A percentile compares a stretch with the other conserved stretches of the same genome.
These are phyloP conservation scores for Ceratobasidium sp. DNA, from an alignment of 1,284 basidiomycete genomes.

Conservation along the genomic window DNA sequence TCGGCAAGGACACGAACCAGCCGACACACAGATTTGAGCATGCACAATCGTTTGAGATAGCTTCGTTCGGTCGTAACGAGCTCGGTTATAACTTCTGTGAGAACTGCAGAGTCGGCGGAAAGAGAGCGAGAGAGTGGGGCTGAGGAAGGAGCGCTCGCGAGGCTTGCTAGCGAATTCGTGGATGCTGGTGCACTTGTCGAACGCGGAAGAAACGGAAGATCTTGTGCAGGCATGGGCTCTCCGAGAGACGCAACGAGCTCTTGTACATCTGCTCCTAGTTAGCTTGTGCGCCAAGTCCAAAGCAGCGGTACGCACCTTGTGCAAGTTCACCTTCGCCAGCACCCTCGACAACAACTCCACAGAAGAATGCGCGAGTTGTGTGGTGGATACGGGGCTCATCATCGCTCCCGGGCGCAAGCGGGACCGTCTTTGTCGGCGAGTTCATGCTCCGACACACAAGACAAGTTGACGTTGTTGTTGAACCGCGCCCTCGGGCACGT, in stretches of 20 bases:
- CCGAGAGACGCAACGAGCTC: slow-evolving; percentile 79
- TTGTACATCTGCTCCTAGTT: slow-evolving; percentile 65
- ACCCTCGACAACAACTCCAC: slow-evolving; percentile 81
- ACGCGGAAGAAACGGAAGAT: slow-evolving; percentile 23
- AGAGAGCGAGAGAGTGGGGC: slow-evolving; percentile 19
- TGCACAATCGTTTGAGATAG: slow-evolving; percentile 75
- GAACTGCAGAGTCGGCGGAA: slow-evolving; percentile 60
- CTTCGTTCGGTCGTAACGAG: slow-evolving; percentile 77
- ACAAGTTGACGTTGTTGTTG: slow-evolving; percentile 32
- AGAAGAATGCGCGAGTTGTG: slow-evolving; percentile 79
- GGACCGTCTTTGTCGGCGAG: slow-evolving; percentile 35
- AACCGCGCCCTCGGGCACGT: slow-evolving; percentile 10
- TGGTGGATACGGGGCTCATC: slow-evolving; percentile 21
- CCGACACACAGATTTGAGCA: slow-evolving; percentile 62
- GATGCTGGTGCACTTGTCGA: slow-evolving; percentile 10
- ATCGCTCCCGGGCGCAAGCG: slow-evolving; percentile 32
- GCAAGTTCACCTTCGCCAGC: slow-evolving; percentile 71
- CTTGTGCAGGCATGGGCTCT: slow-evolving; percentile 49
- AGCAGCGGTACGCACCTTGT: slow-evolving; percentile 64
- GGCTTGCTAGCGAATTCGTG: slow-evolving; percentile 8
- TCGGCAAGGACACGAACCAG: not conserved
- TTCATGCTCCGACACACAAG: slow-evolving; percentile 15
- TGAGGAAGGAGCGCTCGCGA: slow-evolving; percentile 11
- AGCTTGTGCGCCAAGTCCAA: not conserved
- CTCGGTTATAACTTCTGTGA: slow-evolving; percentile 75